Evolutionary conservation across 2,329 filamentous ascomycete species (phyloP), one percentile per base, ranked within the genome.

Genomic region (Sclerotinia subarctica): DNA sequence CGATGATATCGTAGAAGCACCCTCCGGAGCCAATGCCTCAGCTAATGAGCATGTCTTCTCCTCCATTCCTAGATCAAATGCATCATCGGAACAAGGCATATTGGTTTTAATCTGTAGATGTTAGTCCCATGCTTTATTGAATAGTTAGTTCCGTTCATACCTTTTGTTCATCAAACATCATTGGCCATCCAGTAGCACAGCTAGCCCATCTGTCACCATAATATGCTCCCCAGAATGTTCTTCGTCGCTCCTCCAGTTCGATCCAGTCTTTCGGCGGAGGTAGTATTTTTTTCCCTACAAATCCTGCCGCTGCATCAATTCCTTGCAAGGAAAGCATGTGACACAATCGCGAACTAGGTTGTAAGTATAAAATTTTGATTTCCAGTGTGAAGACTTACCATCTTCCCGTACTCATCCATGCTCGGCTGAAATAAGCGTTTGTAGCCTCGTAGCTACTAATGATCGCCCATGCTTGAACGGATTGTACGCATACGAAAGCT

Each of bases 111-210:
- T 76, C 74, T 67, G 5, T 17, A n/a, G 0, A 32, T 29, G 13
- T 49, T 46, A 75, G 59, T 21, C 10, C 29, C 3, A 51, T 7
- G 6, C 24, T 24, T 62, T 73, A 73, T 57, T 52, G 29, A 66
- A n/a, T n/a, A n/a, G n/a, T n/a, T 42, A 19, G n/a, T 38, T 51
- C 11, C 19, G 35, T 17, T 5, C 32, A 2, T 62, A 67, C 65
- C 24, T 96, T 92, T 75, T 82, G 82, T 68, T 92, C 85, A 71
- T 96, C 89, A 53, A 97, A 88, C 35, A 88, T 81, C 81, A 92
- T 90, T 0, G 94, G 92, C 94, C 94, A 97, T 2, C 94, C 94
- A 5, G 93, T 96, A 17, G 92, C 93, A 64, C 96, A 91, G 74
- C 90, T 93, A 2, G 92, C 90, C 79, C 96, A 96, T 35, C 91